Base-by-base conservation (phyloP, 345 rosid species). In the Combretum micranthum region DNA sequence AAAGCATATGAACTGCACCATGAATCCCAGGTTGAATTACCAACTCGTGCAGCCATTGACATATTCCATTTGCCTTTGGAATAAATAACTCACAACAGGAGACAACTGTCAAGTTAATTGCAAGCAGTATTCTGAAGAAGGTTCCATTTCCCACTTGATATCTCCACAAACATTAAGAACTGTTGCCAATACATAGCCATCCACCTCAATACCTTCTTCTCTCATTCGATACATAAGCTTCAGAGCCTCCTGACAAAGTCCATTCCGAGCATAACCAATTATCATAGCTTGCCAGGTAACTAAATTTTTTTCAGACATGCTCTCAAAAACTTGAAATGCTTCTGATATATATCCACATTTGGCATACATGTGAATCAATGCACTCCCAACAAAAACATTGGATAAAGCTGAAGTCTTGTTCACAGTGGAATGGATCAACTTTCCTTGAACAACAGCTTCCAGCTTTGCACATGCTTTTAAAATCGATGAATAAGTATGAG, bases 251-350 rank as follows among this genome's bases (percentile, higher is more conserved):
- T 49, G 82, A 74, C 83, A 84, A 58, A 74, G 76, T 20, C 98
- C 92, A 47, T 81, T 84, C 68, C 75, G 79, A 3, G 88, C 90
- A 44, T 84, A 88, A 17, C 90, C 86, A 75, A 84, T 66, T 52
- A 88, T 83, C 98, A 91, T 84, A 5, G 95, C 73, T 64, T 78
- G 84, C 96, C 86, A 91, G 12, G 92, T 76, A 55, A 88, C 82
- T 76, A 82, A 65, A 57, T 83, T 88, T 62, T 80, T 71, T 62
- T 80, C 82, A 3, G 88, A 87, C 93, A 91, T 84, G 68, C 77
- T 75, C 60, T 84, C 83, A 25, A 91, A 91, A 61, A 88, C 87
- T 57, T 66, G 76, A 69, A 64, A 73, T 56, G 95, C 96, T 75
- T 91, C 98, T 0, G 82, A 69, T 39, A 85, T 65, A 57, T 70